Evolutionary conservation across 768 basidiomycete genomes (phyloP), one percentile per base, ranked within the genome.

Genomic region (Rhodotorula babjevae): DNA sequence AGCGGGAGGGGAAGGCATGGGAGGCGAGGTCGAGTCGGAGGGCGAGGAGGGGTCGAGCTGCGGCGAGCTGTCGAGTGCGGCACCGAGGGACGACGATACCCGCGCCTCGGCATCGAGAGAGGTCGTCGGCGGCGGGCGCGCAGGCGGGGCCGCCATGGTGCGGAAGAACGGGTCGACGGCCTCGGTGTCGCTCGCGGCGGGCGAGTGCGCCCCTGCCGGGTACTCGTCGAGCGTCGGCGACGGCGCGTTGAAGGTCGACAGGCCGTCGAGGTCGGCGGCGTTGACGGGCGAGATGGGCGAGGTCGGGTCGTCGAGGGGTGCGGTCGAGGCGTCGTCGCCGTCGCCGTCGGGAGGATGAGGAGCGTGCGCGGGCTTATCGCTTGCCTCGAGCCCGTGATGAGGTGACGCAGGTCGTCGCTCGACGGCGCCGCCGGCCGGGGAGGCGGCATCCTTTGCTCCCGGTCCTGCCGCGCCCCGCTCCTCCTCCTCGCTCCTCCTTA

Each of bases 141-240:
- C 12, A 7, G 63, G 21, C 27, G 44, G 40, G 5, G 31, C 16
- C 1, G 49, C 33, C 23, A 57, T 44, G 10, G 31, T 50, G 10
- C 33, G 55, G 67, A 58, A 69, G 61, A 69, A 66, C 3, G 72
- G 67, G 61, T 74, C 68, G 50, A 70, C 63, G 8, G 61, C 42
- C 44, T 74, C 68, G 25, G 68, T 63, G 40, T 70, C 73, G 65
- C 61, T 65, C 2, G 29, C 27, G 6, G 63, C 31, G 29, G 53
- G 57, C 3, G 63, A 59, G 2, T 42, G 40, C 2, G 16, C n/a
- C 14, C 16, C n/a, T 0, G 33, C 31, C 9, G 25, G 2, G 50
- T 11, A 23, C 27, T 29, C 27, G n/a, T 55, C n/a, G 29, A 29
- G 50, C 6, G 29, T 19, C 15, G 53, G 16, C 15, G 55, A 8